Percentiles rank a stretch among this genome's conserved stretches.
These are phyloP conservation scores for Phytophthora fragariae DNA, from an alignment of 352 stramenopile genomes.

Conservation along the genomic window DNA sequence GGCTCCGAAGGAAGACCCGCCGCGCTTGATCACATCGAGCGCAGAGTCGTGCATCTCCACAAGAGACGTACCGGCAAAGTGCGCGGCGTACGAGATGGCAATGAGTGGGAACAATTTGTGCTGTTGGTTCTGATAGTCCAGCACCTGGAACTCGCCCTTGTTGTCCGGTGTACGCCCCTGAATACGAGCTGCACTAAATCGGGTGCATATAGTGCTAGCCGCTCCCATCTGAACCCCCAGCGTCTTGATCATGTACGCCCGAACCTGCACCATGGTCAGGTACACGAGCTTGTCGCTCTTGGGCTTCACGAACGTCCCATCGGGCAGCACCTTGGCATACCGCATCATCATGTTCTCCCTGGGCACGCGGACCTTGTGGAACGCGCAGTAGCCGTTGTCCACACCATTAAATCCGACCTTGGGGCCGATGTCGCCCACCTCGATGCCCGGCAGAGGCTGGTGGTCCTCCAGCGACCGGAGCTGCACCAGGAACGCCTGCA, in stretches of 20 bases:
- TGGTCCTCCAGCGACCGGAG: conserved; percentile 31
- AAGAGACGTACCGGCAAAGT: not conserved
- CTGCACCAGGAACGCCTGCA: conserved; percentile 35
- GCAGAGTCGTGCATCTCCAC: conserved; percentile 37
- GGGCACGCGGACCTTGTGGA: conserved; percentile 27
- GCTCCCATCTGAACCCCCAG: conserved; percentile 15
- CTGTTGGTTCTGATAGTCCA: conserved; percentile 68
- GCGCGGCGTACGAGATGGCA: conserved; percentile 19
- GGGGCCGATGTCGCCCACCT: conserved; percentile 30
- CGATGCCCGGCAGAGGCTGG: conserved; percentile 17
- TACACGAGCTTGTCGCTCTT: conserved; percentile 75
- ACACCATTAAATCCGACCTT: conserved; percentile 43
- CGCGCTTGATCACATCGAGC: conserved; percentile 42
- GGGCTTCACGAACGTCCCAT: conserved; percentile 67
- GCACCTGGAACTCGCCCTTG: conserved; percentile 56
- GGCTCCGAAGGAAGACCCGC: conserved; percentile 37
- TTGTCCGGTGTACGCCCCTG: conserved; percentile 42
- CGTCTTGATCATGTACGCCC: conserved; percentile 33
- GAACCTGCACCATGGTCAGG: conserved; percentile 61
- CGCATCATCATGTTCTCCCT: conserved; percentile 37
- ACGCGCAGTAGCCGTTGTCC: conserved; percentile 31
- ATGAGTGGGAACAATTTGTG: conserved; percentile 47
- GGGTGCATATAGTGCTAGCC: conserved; percentile 49
- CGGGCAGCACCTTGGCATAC: conserved; percentile 47
- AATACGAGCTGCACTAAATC: conserved; percentile 54